Conservation (phyloP, 2,329 filamentous ascomycete genomes). For the Pochonia chlamydosporia region DNA sequence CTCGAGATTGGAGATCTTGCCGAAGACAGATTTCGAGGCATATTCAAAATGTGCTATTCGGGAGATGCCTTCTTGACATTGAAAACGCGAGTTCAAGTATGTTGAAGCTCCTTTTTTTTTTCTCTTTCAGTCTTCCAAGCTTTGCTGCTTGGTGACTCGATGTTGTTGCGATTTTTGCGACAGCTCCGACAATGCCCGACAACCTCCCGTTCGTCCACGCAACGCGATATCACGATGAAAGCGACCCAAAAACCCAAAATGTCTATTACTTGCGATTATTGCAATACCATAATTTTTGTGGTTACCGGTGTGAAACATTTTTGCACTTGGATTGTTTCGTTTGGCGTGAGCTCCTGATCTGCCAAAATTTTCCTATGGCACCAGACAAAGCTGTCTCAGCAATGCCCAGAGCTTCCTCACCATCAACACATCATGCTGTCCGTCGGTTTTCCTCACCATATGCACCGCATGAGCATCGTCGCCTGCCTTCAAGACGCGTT, state of each 20-base stretch:
- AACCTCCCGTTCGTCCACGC: conserved; percentile 2
- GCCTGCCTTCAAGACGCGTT: neutral
- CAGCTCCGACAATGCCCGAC: conserved; percentile 15
- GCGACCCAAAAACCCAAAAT: no score
- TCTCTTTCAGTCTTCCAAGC: conserved; percentile 7
- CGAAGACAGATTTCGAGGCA: conserved; percentile 93
- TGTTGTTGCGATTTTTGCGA: neutral
- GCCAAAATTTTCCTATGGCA: neutral
- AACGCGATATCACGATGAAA: conserved; percentile 1
- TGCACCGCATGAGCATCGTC: neutral
- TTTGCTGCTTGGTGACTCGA: neutral
- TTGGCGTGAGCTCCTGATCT: neutral
- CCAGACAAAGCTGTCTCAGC: conserved; percentile 5
- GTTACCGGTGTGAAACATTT: neutral
- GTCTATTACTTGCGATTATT: neutral
- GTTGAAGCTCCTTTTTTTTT: conserved; percentile 23
- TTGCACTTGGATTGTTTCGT: neutral
- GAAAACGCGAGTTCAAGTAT: conserved; percentile 87
- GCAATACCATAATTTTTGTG: neutral
- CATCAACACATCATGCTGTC: neutral
- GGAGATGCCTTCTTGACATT: conserved; percentile 94
- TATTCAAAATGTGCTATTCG: conserved; percentile 98
- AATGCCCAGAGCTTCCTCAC: neutral
- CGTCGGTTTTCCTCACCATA: neutral
- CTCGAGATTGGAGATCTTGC: conserved; percentile 96